Evolutionary conservation across 441 rosid species (phyloP), one percentile per base, ranked within the genome.

Genomic region (Gossypium davidsonii): DNA sequence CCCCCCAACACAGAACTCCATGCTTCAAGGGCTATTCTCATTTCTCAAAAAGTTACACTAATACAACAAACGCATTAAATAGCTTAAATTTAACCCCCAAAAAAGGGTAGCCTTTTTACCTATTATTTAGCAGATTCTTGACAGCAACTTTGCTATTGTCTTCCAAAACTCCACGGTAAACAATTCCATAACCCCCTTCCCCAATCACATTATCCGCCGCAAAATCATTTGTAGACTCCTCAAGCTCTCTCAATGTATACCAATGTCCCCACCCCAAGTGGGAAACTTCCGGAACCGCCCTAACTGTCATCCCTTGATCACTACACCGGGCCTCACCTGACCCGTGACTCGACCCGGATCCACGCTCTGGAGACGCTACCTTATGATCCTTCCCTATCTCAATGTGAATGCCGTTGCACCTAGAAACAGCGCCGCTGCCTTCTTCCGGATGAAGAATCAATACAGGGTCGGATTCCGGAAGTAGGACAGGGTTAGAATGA

Each of bases 261-360:
- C 95, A 90, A 76, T 83, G 92, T 1, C 95, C 95, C 95, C 95
- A 90, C 17, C 92, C 95, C 80, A 90, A 76, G 79, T 88, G 95
- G 3, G 95, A 87, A n/a, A 90, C 92, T 72, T 87, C 88, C 63
- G 84, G 86, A 49, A 51, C 83, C 61, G 75, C 61, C 74, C 67
- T 70, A 25, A 49, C 31, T 46, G 75, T 67, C 49, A 73, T 62
- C 56, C 76, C 76, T 73, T 83, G 93, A 72, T 91, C 91, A 72
- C 83, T 83, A 14, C 85, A 79, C 70, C 85, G 74, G 65, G 73
- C 57, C 76, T 77, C 87, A 5, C 86, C 90, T 17, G 88, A 83
- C 23, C 86, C 92, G 51, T 84, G 83, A 37, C 72, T 77, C 63
- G 84, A 85, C 78, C 86, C 85, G n/a, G 81, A 71, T 0, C 83